Conservation (phyloP, 805 yeast species). For the Pichia deserticola region DNA sequence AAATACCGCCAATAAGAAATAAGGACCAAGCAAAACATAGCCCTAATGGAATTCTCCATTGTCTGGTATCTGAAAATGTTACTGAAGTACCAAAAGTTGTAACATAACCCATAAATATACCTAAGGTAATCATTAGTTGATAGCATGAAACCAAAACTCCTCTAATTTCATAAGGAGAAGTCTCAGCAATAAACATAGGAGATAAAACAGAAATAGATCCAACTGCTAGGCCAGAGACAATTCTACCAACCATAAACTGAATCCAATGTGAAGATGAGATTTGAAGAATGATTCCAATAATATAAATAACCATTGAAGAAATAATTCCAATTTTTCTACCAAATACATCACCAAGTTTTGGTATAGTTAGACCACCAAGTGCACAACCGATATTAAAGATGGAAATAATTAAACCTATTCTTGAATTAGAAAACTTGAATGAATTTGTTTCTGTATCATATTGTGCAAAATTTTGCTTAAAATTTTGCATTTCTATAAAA, state of each 20-base stretch:
- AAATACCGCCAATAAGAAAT: slow-evolving; percentile 39
- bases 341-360: slow-evolving; percentile 45
- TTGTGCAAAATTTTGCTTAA: slow-evolving; percentile 44
- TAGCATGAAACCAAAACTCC: slow-evolving; percentile 61
- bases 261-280: slow-evolving; percentile 50
- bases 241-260: slow-evolving; percentile 56
- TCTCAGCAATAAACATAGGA: slow-evolving; percentile 55
- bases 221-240: slow-evolving; percentile 45
- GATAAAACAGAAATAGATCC: slow-evolving; percentile 44
- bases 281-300: slow-evolving; percentile 52
- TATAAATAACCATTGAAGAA: slow-evolving; percentile 44
- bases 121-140: slow-evolving; percentile 61
- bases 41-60: slow-evolving; percentile 59
- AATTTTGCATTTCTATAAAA: slow-evolving; percentile 54
- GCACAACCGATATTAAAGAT: slow-evolving; percentile 67
- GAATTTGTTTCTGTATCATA: slow-evolving; percentile 28
- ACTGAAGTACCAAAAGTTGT: slow-evolving; percentile 53
- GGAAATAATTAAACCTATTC: slow-evolving; percentile 56
- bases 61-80: slow-evolving; percentile 37
- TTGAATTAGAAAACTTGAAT: slow-evolving; percentile 36
- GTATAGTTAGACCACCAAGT: slow-evolving; percentile 53
- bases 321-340: slow-evolving; percentile 55
- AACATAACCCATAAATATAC: slow-evolving; percentile 62
- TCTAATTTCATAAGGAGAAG: slow-evolving; percentile 59
- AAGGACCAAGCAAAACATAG: slow-evolving; percentile 43